A percentile compares a stretch with the other conserved stretches of the same genome.
phyloP scores from a whole-genome alignment of 2,329 filamentous ascomycete species.

The Chrysoporthe deuterocubensis region DNA sequence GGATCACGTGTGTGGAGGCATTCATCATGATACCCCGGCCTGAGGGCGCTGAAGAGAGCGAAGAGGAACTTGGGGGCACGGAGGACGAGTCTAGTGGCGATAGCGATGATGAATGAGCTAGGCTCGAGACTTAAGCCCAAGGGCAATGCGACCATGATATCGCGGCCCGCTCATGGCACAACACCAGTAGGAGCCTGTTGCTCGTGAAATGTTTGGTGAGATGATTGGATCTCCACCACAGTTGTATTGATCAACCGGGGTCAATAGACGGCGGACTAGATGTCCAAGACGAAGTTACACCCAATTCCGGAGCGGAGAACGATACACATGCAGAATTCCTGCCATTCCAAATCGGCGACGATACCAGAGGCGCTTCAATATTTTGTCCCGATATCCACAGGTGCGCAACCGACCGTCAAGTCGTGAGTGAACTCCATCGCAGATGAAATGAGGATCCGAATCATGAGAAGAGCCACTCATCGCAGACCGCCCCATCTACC shows the following conservation, averaged over 20 bases:
- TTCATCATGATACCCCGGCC: conserved; percentile 81
- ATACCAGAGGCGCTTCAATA: neutral
- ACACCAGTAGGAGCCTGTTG: neutral
- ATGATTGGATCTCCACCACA: neutral
- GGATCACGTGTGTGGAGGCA: conserved; percentile 85
- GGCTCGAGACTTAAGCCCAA: neutral
- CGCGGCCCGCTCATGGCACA: no score
- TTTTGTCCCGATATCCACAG: neutral
- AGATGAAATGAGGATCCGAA: neutral
- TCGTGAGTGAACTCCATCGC: neutral
- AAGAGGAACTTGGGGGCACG: conserved; percentile 52
- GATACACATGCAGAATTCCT: neutral
- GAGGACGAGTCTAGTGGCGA: conserved; percentile 45
- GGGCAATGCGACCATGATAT: neutral
- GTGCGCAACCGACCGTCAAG: neutral
- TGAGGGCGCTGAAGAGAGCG: conserved; percentile 63
- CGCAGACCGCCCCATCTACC: conserved; percentile 52
- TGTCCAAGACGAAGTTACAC: no score
- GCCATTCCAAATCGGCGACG: neutral
- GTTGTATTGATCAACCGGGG: neutral
- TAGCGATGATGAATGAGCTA: conserved; percentile 32
- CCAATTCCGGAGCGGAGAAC: neutral
- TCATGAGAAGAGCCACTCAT: conserved; percentile 3
- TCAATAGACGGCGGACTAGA: no score
- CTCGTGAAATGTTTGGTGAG: neutral